Percentiles rank a stretch among this genome's conserved stretches.
phyloP scores from a whole-genome alignment of 169 alveolate genomes.

The Eimeria falciformis region DNA sequence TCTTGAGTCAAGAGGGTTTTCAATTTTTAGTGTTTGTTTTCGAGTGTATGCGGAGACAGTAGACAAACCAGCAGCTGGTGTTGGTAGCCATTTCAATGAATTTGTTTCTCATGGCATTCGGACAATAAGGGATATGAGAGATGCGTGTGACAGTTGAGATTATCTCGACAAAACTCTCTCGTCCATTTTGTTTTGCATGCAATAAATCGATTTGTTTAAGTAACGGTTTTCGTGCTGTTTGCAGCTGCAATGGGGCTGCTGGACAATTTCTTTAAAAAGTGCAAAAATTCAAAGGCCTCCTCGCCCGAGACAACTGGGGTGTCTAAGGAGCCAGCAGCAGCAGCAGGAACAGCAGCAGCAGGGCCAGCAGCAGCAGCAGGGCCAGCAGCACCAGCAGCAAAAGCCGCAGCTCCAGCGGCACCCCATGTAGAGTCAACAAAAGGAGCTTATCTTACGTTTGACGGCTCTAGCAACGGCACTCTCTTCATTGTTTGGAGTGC shows the following conservation, averaged over 20 bases:
- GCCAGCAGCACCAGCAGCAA: not conserved
- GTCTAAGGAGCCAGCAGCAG: not conserved
- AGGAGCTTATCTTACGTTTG: slow-evolving; percentile 82
- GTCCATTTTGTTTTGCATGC: not conserved
- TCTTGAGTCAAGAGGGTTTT: no score
- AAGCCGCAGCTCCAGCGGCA: not conserved
- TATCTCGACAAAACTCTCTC: not conserved
- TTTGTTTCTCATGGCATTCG: no score
- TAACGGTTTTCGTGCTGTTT: not conserved
- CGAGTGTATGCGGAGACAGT: no score
- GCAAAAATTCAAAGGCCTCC: not conserved
- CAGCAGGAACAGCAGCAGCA: not conserved
- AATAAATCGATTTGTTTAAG: not conserved
- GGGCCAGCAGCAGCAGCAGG: not conserved
- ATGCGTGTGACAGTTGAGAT: no score
- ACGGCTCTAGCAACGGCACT: slow-evolving; percentile 82
- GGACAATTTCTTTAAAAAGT: not conserved
- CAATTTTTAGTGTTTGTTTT: no score
- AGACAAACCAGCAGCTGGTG: no score
- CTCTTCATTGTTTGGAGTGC: slow-evolving; percentile 81
- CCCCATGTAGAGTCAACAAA: not conserved
- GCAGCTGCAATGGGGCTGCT: not conserved
- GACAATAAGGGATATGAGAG: no score
- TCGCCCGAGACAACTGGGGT: not conserved
- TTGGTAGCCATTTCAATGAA: no score